phyloP scores from a whole-genome alignment of 495 filamentous ascomycete genomes.

The Aspergillus baeticus region DNA sequence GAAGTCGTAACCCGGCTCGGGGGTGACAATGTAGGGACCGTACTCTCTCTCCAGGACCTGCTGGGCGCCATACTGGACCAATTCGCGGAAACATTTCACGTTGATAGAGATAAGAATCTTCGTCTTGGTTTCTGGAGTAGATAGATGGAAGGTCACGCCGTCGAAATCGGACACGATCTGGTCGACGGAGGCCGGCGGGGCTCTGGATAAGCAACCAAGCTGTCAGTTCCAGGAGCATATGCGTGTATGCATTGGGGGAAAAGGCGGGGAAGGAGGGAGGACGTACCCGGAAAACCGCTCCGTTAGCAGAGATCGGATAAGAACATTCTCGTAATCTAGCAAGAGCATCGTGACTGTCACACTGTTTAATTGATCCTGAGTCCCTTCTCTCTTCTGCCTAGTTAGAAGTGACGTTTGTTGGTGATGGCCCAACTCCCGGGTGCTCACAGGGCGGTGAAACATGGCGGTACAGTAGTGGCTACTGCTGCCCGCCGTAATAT shows the following conservation, averaged over 20 bases:
- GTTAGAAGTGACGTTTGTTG: constrained; percentile 22
- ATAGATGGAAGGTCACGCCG: constrained; percentile 95
- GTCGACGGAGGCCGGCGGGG: constrained; percentile 82
- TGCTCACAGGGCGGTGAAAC: constrained; percentile 31
- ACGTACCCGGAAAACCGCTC: constrained; percentile 88
- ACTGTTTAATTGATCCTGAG: constrained; percentile 16
- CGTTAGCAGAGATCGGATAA: constrained; percentile 92
- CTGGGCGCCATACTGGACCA: constrained; percentile 89
- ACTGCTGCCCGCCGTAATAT: constrained; percentile 40
- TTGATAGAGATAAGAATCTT: constrained; percentile 91
- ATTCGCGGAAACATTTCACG: constrained; percentile 90
- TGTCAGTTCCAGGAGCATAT: constrained; percentile 36
- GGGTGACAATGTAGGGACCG: constrained; percentile 80
- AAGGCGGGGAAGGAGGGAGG: constrained; percentile 16
- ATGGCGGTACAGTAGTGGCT: constrained; percentile 20
- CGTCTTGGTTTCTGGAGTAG: constrained; percentile 87
- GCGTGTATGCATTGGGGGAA: constrained; percentile 24
- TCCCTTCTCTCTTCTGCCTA: constrained; percentile 16
- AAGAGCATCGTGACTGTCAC: constrained; percentile 68
- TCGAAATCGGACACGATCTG: constrained; percentile 98
- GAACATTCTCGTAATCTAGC: constrained; percentile 97
- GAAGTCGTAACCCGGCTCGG: constrained; percentile 93
- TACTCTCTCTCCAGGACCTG: constrained; percentile 91
- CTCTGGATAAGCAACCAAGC: constrained; percentile 49
- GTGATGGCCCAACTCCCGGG: constrained; percentile 6